phyloP scores from a whole-genome alignment of 352 stramenopile genomes.

The Phytophthora pseudosyringae region DNA sequence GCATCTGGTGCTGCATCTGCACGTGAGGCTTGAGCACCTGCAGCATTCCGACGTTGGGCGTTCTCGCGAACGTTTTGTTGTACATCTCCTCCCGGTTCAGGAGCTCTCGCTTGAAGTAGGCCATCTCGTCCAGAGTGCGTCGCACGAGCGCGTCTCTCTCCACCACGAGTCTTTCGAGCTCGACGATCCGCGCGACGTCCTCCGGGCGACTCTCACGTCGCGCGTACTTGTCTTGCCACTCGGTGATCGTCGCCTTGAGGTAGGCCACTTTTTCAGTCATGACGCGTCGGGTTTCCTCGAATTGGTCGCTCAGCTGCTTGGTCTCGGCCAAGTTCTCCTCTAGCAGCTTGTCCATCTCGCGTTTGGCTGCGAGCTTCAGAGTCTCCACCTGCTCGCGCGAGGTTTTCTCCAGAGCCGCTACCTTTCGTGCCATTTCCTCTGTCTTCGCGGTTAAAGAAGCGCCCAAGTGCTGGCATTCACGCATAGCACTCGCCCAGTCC shows the following conservation, averaged over 20 bases:
- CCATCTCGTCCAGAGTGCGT: conserved; percentile 88
- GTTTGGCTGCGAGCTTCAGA: conserved; percentile 62
- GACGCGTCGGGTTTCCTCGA: conserved; percentile 61
- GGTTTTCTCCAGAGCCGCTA: conserved; percentile 41
- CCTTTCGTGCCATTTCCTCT: conserved; percentile 39
- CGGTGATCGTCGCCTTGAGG: conserved; percentile 48
- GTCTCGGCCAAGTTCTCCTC: conserved; percentile 77
- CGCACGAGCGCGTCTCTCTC: conserved; percentile 78
- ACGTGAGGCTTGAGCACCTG: conserved; percentile 88
- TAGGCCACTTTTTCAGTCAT: conserved; percentile 59
- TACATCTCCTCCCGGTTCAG: conserved; percentile 94
- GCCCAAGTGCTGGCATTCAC: conserved; percentile 39
- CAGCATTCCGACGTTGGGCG: conserved; percentile 89
- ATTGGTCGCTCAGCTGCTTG: conserved; percentile 70
- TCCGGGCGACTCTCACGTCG: conserved; percentile 73
- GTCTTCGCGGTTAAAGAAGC: conserved; percentile 42
- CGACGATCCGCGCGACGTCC: conserved; percentile 80
- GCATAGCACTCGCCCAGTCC: conserved; percentile 37
- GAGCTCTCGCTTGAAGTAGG: conserved; percentile 93
- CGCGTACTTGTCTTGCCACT: conserved; percentile 70
- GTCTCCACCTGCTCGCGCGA: conserved; percentile 59
- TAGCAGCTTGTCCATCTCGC: conserved; percentile 70
- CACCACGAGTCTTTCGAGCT: conserved; percentile 64
- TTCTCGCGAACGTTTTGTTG: conserved; percentile 92
- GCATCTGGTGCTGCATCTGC: conserved; percentile 49